Base-by-base conservation (phyloP, 306 rosid species). In the Heteromeles arbutifolia region DNA sequence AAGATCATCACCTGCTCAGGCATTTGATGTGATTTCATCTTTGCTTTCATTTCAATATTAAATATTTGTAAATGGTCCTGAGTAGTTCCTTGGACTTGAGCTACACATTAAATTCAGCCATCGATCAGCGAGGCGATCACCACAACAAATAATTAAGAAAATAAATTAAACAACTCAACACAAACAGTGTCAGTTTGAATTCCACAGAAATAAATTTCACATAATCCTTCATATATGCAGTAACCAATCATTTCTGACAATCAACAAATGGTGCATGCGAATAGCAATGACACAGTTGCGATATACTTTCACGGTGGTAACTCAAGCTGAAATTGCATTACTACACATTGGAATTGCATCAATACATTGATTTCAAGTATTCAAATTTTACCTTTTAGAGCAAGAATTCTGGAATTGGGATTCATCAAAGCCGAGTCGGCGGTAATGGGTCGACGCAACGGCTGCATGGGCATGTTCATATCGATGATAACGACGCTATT, bases 1-100 rank as follows among this genome's bases (percentile, higher is more conserved):
- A 74, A 78, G 71, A 76, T 64, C 21, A 28, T 32, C 82, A 87
- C 97, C 94, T 91, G 97, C 75, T 89, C 91, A 19, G 82, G 86
- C 97, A 91, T 91, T 81, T 91, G 97, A 89, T 91, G 75, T 15
- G 97, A 86, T 82, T 91, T 87, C 48, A 89, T 85, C 90, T 89
- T 91, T 3, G 85, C 74, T 79, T 91, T 91, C 65, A 84, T 29
- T 70, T 91, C 97, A 77, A 91, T 89, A 61, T 91, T 91, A 61
- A 91, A 89, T 52, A 91, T 87, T 81, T 91, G 97, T 73, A 91
- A 86, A 82, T 91, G 97, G 82, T 91, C 97, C 89, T 91, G 94
- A 67, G 88, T 86, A 59, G 89, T 82, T 14, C 97, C 97, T 8
- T 87, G 91, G 81, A 87, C 89, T 87, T 84, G 94, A 83, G 97